Evolutionary conservation across 176 grass and related monocot genomes (phyloP).

Genomic region (Eremochloa ophiuroides): DNA sequence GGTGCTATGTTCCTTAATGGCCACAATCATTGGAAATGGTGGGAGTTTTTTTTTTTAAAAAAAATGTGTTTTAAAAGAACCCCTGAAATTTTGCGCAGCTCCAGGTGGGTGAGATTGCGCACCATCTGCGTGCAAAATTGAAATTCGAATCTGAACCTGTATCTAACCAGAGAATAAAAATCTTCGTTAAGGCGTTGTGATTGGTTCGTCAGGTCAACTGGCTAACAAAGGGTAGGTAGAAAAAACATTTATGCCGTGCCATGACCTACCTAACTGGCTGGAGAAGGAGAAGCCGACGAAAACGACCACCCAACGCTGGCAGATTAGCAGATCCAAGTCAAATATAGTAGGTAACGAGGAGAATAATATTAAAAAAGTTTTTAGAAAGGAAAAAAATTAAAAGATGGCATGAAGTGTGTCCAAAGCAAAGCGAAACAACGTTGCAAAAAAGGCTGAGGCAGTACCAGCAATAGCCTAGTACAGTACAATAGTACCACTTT

Average conservation of each 20-base stretch:
- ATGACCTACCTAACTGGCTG: not conserved
- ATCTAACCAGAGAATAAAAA: not conserved
- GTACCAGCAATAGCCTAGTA: not conserved
- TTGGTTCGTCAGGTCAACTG: not conserved
- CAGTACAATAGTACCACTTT: not conserved
- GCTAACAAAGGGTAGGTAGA: not conserved
- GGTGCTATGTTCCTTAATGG: not conserved
- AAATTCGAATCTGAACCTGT: not conserved
- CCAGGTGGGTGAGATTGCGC: not conserved
- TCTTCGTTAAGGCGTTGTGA: not conserved
- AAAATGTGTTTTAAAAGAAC: not conserved
- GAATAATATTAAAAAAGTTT: no score
- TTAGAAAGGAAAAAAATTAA: not conserved
- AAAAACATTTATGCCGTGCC: not conserved
- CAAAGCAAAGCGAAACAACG: not conserved
- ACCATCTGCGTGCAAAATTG: not conserved
- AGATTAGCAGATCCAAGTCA: not conserved
- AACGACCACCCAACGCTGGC: not conserved
- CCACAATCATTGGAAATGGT: not conserved
- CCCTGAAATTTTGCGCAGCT: not conserved
- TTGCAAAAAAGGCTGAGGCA: not conserved
- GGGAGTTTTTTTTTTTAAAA: not conserved
- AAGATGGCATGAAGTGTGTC: not conserved
- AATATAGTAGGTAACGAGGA: not conserved
- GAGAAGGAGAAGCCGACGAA: slow-evolving; percentile 10